Evolutionary conservation across 169 alveolate species (phyloP), one percentile per base, ranked within the genome.

Genomic region (Plasmodium vinckei): DNA sequence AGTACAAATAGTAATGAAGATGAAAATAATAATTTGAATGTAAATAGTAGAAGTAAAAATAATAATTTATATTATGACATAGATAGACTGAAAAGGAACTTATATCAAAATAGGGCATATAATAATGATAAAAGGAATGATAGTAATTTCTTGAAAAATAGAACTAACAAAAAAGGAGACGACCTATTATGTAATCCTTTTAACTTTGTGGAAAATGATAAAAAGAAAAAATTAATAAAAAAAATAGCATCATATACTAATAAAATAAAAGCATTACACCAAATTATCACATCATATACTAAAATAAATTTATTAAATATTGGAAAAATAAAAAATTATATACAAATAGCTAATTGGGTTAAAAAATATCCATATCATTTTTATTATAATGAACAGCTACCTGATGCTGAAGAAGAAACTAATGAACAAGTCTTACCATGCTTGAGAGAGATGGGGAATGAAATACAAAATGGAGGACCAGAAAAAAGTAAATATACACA

Each of bases 261-360:
- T 13, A 71, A 71, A 25, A 71, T 71, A 10, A 59, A 46, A 23
- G 68, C 68, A 10, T n/a, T 71, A 51, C 61, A 71, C 9, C 17
- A 71, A 9, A 71, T 71, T 3, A 71, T 71, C 1, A 27, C 17
- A 5, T 25, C 84, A 5, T 71, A 71, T 23, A 51, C 84, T 5
- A 9, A 47, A 25, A 71, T 71, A 1, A 71, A 71, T n/a, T 13
- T 39, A 9, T 27, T 21, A 1, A 21, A 71, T 44, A 10, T 71
- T 0, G 84, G 53, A 1, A 54, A 71, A 4, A 71, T 71, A 9
- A 71, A 51, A 44, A 71, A 47, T 3, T 71, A 71, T 44, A 33
- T 71, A 12, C n/a, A 23, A 5, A 19, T 71, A 19, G 53, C 68
- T 49, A 49, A 47, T 12, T 71, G 49, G 6, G 53, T 71, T 71